Conservation (phyloP, 352 stramenopile species). For the Globisporangium viniferum region DNA sequence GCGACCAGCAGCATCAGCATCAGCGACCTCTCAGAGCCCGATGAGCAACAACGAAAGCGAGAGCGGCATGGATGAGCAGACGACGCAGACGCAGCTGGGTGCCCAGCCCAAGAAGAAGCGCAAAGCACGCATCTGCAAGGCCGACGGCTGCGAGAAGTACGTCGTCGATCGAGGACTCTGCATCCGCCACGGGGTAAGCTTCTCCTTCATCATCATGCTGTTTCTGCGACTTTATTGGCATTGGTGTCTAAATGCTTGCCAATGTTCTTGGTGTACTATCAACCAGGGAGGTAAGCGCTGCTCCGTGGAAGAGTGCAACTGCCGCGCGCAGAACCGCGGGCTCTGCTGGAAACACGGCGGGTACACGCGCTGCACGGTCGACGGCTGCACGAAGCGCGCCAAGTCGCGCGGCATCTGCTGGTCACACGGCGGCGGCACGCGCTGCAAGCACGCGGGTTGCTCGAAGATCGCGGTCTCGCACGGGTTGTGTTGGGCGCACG, state of each 20-base stretch:
- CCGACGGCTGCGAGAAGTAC: conserved; percentile 42
- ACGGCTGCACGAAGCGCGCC: conserved; percentile 44
- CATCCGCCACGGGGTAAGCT: conserved; percentile 38
- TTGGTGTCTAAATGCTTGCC: neutral
- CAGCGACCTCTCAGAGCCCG: neutral
- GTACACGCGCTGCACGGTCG: conserved; percentile 48
- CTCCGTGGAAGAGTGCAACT: conserved; percentile 35
- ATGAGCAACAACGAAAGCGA: conserved; percentile 5
- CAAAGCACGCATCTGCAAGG: conserved; percentile 37
- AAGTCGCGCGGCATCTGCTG: conserved; percentile 32
- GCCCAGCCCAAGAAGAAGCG: conserved; percentile 35
- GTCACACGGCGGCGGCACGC: conserved; percentile 30
- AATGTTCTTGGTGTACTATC: neutral
- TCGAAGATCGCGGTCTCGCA: conserved; percentile 56
- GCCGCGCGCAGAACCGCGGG: conserved; percentile 35
- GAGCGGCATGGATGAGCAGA: neutral
- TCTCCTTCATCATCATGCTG: neutral
- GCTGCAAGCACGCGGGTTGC: conserved; percentile 49
- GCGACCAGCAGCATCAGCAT: neutral
- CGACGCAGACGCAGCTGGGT: neutral
- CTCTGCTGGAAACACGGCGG: conserved; percentile 47
- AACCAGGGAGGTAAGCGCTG: conserved; percentile 37
- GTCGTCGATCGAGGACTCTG: conserved; percentile 43
- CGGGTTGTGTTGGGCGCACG: conserved; percentile 52
- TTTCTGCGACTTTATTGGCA: neutral